These are phyloP conservation scores for Fusarium nematophilum DNA, from an alignment of 2,329 filamentous ascomycete species.

Conservation along the genomic window DNA sequence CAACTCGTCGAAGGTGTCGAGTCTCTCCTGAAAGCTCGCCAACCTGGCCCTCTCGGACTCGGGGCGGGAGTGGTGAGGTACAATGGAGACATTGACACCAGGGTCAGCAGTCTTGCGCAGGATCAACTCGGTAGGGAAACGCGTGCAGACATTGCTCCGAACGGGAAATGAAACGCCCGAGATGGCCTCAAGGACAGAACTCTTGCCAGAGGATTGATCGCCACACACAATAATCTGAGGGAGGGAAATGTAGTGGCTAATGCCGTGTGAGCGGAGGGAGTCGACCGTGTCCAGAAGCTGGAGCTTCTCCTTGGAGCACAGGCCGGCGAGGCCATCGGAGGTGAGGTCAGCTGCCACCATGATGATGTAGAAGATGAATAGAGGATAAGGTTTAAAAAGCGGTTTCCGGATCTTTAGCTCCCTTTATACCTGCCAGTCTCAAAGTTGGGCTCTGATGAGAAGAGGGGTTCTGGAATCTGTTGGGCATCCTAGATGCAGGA, in stretches of 20 bases:
- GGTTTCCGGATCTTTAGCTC: not conserved
- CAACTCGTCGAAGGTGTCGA: slow-evolving; percentile 30
- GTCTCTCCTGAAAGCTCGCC: slow-evolving; percentile 37
- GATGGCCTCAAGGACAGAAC: slow-evolving; percentile 72
- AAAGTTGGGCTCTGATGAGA: not conserved
- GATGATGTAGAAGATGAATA: not conserved
- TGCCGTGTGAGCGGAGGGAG: slow-evolving; percentile 48
- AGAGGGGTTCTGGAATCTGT: not conserved
- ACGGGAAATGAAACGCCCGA: slow-evolving; percentile 70
- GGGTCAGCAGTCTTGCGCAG: slow-evolving; percentile 54
- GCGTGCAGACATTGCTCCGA: slow-evolving; percentile 69
- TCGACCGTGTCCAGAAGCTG: slow-evolving; percentile 54
- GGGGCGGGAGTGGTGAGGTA: slow-evolving; percentile 45
- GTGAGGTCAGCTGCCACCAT: slow-evolving; percentile 1
- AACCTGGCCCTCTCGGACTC: slow-evolving; percentile 39
- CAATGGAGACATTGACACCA: slow-evolving; percentile 49
- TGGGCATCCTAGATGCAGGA: slow-evolving; percentile 1
- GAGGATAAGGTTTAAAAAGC: not conserved
- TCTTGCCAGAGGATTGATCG: slow-evolving; percentile 72
- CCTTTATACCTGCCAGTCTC: not conserved
- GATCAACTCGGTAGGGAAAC: slow-evolving; percentile 71
- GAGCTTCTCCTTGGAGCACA: too few species aligned
- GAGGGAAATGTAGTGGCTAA: slow-evolving; percentile 52
- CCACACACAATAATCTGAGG: slow-evolving; percentile 67
- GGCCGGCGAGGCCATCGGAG: slow-evolving; percentile 1